Base-by-base conservation (phyloP, 371 early-diverging fungal species). In the Batkoa obscura region DNA sequence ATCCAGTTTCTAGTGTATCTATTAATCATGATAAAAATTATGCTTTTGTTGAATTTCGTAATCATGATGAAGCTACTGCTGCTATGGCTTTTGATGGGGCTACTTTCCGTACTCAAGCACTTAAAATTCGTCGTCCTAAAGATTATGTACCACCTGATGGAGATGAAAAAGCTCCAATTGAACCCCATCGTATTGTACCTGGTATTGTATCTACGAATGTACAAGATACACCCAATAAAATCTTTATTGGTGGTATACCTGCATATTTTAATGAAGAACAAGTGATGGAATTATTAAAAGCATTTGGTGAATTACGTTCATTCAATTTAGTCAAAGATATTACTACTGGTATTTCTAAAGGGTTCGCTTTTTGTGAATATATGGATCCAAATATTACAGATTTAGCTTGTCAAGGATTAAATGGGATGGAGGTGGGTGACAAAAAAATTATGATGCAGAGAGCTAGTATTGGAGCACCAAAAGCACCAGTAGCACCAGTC, bases 321-420 rank as follows among this genome's bases (percentile, higher is more conserved):
- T 96, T 97, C 66, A 88, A 90, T 62, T 62, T 97, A 41, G 91
- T 96, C n/a, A 88, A 86, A 60, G 96, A 94, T 59, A 68, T 71
- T 15, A 64, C 69, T 15, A 84, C 85, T 0, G 83, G 84, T 1
- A 64, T 76, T 43, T 93, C 93, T 41, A 63, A 86, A 79, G 97
- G 98, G 0, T 94, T 86, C 70, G 96, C 95, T 0, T 94, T 96
- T 60, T 93, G 93, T 67, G 96, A 96, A 68, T 97, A 89, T 62
- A 73, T 74, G 6, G 90, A 95, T 65, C 81, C 88, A 10, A 74
- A 60, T 34, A 71, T 91, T 6, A 94, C 94, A 3, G 96, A 97
- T 61, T 67, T 89, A 33, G 96, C 90, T 2, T 90, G 90, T 63
- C 79, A 91, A 66, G 94, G 91, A 1, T 77, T 97, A 50, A 90